Evolutionary conservation across 148 eudicot species (phyloP).

Genomic region (Talinum fruticosum): DNA sequence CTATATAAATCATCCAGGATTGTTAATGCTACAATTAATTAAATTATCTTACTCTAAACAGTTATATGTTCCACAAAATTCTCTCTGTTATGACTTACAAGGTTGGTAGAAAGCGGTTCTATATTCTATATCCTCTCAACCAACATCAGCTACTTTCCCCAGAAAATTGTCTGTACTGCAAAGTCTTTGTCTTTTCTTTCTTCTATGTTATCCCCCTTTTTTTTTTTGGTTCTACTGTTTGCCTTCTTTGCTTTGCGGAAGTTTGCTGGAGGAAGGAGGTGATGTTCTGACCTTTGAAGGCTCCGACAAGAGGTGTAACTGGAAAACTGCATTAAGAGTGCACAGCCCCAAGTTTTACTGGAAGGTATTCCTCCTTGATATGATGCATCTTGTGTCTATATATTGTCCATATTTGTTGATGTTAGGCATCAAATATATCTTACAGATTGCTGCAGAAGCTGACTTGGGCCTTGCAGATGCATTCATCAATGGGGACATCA

Average conservation of each 20-base stretch:
- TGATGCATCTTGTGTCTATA: neutral
- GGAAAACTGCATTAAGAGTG: slow-evolving; percentile 53
- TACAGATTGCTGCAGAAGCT: slow-evolving; percentile 75
- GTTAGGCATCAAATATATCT: neutral
- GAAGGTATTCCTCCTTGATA: slow-evolving; percentile 53
- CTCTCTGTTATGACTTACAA: neutral
- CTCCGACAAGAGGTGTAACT: slow-evolving; percentile 37
- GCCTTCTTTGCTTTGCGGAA: slow-evolving; percentile 10
- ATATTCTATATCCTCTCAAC: neutral
- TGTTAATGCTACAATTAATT: neutral
- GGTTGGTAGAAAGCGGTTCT: neutral
- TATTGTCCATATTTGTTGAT: neutral
- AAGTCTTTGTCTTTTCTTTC: neutral
- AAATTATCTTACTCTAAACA: neutral
- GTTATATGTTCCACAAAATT: too few species aligned
- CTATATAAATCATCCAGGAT: neutral
- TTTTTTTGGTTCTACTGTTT: neutral
- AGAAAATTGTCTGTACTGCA: neutral
- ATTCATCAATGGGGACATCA: slow-evolving; percentile 84
- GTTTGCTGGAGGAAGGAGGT: slow-evolving; percentile 90
- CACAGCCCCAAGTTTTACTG: slow-evolving; percentile 84
- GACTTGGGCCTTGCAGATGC: slow-evolving; percentile 99
- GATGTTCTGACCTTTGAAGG: slow-evolving; percentile 63
- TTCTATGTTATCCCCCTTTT: neutral
- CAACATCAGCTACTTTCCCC: neutral